Base-by-base conservation (phyloP, 768 basidiomycete genomes). In the Russula earlei region DNA sequence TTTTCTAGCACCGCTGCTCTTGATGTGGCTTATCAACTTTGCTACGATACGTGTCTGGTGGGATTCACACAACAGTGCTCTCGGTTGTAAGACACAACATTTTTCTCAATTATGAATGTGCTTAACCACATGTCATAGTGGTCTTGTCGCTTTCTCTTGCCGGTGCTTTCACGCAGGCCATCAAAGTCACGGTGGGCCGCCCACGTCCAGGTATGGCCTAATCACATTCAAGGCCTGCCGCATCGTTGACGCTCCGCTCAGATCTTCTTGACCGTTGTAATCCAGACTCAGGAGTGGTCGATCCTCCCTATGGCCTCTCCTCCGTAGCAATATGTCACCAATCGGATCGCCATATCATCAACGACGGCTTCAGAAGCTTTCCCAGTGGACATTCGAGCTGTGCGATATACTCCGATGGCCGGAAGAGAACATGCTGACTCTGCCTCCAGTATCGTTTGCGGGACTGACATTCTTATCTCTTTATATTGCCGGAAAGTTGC, bases 281-380 rank as follows among this genome's bases (percentile, higher is more conserved):
- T 34, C 91, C 91, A 5, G 69, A 66, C 27, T 46, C 75, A 0
- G 89, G 84, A 4, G 75, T 86, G 3, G 71, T 69, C 1, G 85
- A 96, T 64, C 79, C 83, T 5, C 66, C 75, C 1, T 95, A 80
- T 61, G 87, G 89, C 0, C 72, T 98, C 8, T 82, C 84, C 0
- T 82, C 76, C n/a, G 79, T 77, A 50, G 75, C 78, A 5, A 83
- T 95, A 51, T 99, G 96, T 69, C 90, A 89, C 1, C 84, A 85
- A 63, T 74, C 79, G 5, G 71, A 87, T 60, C 63, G 67, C 17
- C 60, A 65, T 8, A 76, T 84, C 25, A 68, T 93, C 61, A 71
- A 75, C 27, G 91, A 95, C 70, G 94, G 93, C 1, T 97, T 91
- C 74, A 80, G 88, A 63, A 93, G 91, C 66, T 96, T 97, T 69